phyloP scores from a whole-genome alignment of 78 protist species.

The Pigoraptor vietnamica region DNA sequence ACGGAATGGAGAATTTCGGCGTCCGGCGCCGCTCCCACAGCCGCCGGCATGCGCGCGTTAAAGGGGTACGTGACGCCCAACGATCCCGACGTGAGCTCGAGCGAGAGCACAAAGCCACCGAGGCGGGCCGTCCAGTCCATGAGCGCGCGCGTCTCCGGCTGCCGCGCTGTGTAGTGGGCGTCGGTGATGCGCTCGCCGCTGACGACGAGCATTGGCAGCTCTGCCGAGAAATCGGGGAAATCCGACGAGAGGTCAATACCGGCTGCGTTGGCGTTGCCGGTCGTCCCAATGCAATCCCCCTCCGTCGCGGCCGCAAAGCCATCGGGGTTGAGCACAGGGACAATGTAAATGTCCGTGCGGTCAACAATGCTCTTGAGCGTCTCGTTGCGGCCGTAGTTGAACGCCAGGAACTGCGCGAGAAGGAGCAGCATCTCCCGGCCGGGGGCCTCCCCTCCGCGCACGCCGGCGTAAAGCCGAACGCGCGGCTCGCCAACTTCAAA shows the following conservation, averaged over 20 bases:
- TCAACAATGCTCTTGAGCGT: constrained; percentile 1
- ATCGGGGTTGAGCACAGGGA: constrained; percentile 80
- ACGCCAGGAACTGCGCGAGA: not conserved
- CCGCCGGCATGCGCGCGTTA: not conserved
- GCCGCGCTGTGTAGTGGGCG: not conserved
- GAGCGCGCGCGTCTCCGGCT: not conserved
- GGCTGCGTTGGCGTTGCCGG: not conserved
- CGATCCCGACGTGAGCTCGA: not conserved
- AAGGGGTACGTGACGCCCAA: not conserved
- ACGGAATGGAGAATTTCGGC: not conserved
- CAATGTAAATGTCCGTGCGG: constrained; percentile 34
- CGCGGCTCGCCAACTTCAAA: not conserved
- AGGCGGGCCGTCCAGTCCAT: not conserved
- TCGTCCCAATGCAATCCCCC: not conserved
- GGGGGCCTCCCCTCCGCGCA: not conserved
- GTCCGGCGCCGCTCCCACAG: not conserved
- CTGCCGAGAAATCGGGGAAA: not conserved
- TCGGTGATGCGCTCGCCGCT: not conserved
- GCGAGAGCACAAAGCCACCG: not conserved
- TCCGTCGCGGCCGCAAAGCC: constrained; percentile 21
- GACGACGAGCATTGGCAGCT: not conserved
- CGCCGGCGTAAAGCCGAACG: not conserved
- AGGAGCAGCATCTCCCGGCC: not conserved
- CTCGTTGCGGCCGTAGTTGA: not conserved
- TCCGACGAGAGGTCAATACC: not conserved